phyloP scores from a whole-genome alignment of 345 rosid genomes.

The Rhodamnia argentea region DNA sequence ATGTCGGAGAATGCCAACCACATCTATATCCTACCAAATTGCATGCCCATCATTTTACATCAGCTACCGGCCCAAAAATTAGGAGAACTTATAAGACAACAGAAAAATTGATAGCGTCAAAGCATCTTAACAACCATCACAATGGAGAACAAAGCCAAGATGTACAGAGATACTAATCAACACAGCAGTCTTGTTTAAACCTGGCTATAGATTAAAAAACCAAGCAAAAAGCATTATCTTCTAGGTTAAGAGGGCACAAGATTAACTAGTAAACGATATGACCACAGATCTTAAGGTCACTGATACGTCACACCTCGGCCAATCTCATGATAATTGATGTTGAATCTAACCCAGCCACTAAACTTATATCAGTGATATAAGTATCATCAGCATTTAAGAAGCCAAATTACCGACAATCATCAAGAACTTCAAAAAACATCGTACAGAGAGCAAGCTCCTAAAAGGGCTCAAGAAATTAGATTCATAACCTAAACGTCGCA shows the following conservation, averaged over 20 bases:
- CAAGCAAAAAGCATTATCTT: neutral
- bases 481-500: neutral
- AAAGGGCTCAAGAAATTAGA: neutral
- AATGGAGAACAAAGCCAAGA: neutral
- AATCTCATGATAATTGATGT: neutral
- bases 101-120: neutral
- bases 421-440: neutral
- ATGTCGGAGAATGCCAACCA: neutral
- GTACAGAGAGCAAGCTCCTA: neutral
- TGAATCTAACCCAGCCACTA: neutral
- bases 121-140: neutral
- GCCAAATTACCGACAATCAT: neutral
- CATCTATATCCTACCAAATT: neutral
- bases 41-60: neutral
- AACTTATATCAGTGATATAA: neutral
- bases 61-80: neutral
- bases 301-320: neutral
- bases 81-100: neutral
- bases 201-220: neutral
- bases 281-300: neutral
- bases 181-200: neutral
- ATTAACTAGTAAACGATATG: neutral
- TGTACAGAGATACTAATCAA: neutral
- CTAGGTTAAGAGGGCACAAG: neutral
- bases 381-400: neutral